These are phyloP conservation scores for Rhododendron simsii DNA, from an alignment of 148 eudicot genomes.

Conservation along the genomic window DNA sequence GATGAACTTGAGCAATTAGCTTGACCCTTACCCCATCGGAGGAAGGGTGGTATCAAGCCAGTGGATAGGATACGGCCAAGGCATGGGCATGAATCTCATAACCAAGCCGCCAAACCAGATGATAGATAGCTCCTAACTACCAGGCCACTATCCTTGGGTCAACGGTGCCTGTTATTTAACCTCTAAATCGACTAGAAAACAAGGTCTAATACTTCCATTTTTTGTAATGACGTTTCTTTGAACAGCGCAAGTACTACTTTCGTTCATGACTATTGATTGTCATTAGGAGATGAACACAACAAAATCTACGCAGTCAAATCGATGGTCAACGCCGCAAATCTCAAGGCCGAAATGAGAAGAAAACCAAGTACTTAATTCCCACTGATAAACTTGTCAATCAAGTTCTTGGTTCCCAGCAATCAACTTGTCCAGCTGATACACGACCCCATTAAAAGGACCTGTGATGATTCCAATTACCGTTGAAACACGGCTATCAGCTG, in stretches of 20 bases:
- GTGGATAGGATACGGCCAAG: not conserved
- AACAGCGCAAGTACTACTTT: not conserved
- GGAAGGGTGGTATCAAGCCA: not conserved
- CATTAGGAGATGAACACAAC: not conserved
- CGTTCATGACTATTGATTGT: not conserved
- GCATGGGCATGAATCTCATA: not conserved
- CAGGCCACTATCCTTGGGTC: not conserved
- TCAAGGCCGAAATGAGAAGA: not conserved
- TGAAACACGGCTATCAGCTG: not conserved
- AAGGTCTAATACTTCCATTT: not conserved
- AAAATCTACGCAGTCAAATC: not conserved
- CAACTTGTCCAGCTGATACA: not conserved
- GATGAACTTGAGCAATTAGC: not conserved
- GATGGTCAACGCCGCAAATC: not conserved
- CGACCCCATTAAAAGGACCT: not conserved
- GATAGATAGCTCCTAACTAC: not conserved
- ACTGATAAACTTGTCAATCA: not conserved
- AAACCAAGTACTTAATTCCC: not conserved
- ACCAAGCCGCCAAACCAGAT: not conserved
- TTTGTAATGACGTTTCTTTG: no score
- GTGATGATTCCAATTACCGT: not conserved
- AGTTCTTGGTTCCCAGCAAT: not conserved
- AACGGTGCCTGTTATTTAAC: not conserved
- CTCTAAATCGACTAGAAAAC: not conserved
- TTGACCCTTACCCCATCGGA: not conserved